These are phyloP conservation scores for Pichia insulana DNA, from an alignment of 805 yeast genomes.

Conservation along the genomic window DNA sequence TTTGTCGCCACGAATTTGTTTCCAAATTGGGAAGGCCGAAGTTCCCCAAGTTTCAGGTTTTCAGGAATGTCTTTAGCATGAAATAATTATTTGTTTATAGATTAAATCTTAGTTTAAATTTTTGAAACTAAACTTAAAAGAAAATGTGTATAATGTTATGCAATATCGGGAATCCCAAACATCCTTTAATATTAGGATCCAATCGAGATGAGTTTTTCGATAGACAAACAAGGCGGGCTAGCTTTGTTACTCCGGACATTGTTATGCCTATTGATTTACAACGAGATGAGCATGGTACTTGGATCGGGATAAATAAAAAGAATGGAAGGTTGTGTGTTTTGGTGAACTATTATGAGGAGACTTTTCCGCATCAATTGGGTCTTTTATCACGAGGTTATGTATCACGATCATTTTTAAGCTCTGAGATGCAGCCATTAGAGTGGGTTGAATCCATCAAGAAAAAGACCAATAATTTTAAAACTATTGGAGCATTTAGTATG, in stretches of 20 bases:
- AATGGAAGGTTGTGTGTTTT: constrained; percentile 59
- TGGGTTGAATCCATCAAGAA: constrained; percentile 35
- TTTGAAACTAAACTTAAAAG: neutral
- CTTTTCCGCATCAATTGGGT: constrained; percentile 5
- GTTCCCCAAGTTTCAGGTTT: too few species aligned
- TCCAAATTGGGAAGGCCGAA: too few species aligned
- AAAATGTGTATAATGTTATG: constrained; percentile 74
- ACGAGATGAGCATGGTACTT: constrained; percentile 72
- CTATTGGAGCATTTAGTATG: constrained; percentile 57
- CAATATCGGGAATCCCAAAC: constrained; percentile 61
- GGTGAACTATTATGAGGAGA: constrained; percentile 59
- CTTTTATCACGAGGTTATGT: constrained; percentile 37
- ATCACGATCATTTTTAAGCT: constrained; percentile 32
- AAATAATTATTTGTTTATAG: too few species aligned
- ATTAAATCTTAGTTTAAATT: too few species aligned
- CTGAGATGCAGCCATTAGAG: constrained; percentile 27
- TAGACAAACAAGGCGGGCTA: constrained; percentile 61
- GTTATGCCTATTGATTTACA: constrained; percentile 71
- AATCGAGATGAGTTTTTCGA: constrained; percentile 82
- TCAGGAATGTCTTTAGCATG: too few species aligned
- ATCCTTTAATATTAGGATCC: constrained; percentile 66
- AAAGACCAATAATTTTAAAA: constrained; percentile 22
- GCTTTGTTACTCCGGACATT: constrained; percentile 26
- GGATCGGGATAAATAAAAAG: constrained; percentile 62
- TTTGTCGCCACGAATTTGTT: too few species aligned